Conservation (phyloP, 805 yeast species). For the Saccharomycopsis javanensis region DNA sequence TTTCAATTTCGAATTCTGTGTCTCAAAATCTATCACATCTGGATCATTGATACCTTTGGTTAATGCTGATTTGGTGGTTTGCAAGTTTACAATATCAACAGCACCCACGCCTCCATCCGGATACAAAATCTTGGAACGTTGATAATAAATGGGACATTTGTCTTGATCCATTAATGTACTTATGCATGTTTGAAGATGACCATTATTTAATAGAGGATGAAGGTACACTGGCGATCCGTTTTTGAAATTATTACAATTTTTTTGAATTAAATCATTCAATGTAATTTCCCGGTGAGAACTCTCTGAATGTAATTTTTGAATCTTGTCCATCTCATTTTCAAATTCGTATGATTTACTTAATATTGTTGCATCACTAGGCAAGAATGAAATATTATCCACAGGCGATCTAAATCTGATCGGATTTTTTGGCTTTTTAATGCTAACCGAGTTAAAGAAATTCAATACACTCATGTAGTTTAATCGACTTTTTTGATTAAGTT, state of each 20-base stretch:
- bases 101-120: conserved; percentile 61
- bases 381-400: not conserved
- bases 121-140: conserved; percentile 43
- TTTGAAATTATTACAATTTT: conserved; percentile 35
- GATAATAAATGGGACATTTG: conserved; percentile 40
- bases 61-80: conserved; percentile 28
- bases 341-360: not conserved
- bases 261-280: conserved; percentile 26
- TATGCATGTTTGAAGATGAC: conserved; percentile 60
- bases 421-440: not conserved
- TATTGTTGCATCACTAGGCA: not conserved
- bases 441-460: not conserved
- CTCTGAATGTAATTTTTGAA: too few relatives aligned
- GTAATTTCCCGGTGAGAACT: not conserved
- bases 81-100: conserved; percentile 45
- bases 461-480: not conserved
- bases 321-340: not conserved
- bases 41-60: conserved; percentile 29
- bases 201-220: conserved; percentile 52
- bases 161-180: conserved; percentile 39
- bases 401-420: not conserved
- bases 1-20: not conserved
- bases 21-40: not conserved
- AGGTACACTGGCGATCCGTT: conserved; percentile 38
- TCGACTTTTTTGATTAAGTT: too few relatives aligned